phyloP scores from a whole-genome alignment of 2,329 filamentous ascomycete species.

The Claviceps arundinis region DNA sequence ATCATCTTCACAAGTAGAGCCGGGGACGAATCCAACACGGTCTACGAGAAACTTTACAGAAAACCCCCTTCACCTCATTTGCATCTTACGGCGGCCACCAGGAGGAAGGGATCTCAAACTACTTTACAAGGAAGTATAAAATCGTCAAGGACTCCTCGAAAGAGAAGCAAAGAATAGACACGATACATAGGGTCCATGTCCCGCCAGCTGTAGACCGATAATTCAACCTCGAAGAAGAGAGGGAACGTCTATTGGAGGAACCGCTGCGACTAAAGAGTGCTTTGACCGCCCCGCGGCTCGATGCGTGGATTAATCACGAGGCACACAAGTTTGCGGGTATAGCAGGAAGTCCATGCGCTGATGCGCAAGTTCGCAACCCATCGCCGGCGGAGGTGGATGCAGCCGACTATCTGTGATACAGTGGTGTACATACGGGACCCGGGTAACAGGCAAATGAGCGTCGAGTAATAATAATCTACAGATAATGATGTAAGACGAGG shows the following conservation, averaged over 20 bases:
- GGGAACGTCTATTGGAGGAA: background rate
- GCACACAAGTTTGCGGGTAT: background rate
- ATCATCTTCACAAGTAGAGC: background rate
- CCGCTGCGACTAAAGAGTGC: background rate
- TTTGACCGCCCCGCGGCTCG: background rate
- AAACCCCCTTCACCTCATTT: background rate
- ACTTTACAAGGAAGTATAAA: background rate
- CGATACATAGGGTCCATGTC: background rate
- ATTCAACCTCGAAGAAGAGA: background rate
- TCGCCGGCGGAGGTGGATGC: no score
- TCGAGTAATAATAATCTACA: no score
- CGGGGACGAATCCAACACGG: background rate
- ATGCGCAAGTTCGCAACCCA: no score
- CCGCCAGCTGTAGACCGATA: background rate
- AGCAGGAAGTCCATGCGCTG: background rate
- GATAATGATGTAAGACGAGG: no score
- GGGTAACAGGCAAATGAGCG: no score
- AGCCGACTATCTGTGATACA: no score
- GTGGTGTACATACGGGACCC: no score
- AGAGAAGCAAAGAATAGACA: background rate
- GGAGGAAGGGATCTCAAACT: background rate
- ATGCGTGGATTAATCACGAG: conserved; percentile 2
- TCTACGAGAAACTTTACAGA: background rate
- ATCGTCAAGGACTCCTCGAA: background rate
- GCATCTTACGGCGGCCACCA: background rate